phyloP scores from a whole-genome alignment of 2,329 filamentous ascomycete species.

The Fusarium transvaalense region DNA sequence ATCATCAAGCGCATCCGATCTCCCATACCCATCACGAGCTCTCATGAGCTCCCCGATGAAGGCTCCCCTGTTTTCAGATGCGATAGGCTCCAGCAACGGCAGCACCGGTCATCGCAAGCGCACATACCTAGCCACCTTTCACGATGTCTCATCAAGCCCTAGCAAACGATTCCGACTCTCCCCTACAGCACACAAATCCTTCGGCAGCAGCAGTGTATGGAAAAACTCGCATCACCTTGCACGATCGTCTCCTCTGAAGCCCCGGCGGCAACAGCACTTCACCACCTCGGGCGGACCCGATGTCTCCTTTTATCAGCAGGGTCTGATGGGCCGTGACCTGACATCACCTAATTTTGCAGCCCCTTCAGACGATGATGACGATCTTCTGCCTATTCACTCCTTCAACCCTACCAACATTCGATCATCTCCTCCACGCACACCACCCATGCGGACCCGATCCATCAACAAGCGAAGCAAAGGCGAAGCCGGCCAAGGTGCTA shows the following conservation, averaged over 20 bases:
- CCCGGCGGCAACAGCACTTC: conserved; percentile 79
- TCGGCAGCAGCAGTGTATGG: conserved; percentile 73
- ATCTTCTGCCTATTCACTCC: conserved; percentile 80
- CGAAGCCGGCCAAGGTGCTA: conserved; percentile 55
- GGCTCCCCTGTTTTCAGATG: conserved; percentile 85
- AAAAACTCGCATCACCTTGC: conserved; percentile 81
- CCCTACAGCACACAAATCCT: conserved; percentile 70
- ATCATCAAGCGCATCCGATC: conserved; percentile 84
- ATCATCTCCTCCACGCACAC: conserved; percentile 88
- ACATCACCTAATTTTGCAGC: conserved; percentile 71
- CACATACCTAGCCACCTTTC: conserved; percentile 70
- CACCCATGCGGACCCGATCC: conserved; percentile 72
- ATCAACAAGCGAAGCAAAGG: conserved; percentile 63
- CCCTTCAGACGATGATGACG: conserved; percentile 83
- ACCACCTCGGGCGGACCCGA: conserved; percentile 77
- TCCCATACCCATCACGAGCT: conserved; percentile 74
- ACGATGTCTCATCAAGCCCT: conserved; percentile 67
- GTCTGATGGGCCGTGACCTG: conserved; percentile 74
- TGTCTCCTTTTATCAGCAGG: conserved; percentile 81
- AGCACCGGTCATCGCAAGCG: conserved; percentile 75
- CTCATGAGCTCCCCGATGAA: conserved; percentile 90
- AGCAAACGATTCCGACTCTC: conserved; percentile 77
- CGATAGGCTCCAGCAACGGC: conserved; percentile 77
- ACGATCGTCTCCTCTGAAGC: conserved; percentile 88
- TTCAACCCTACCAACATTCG: conserved; percentile 73